Base-by-base conservation (phyloP, 768 basidiomycete species). In the Asterophora lycoperdoides region DNA sequence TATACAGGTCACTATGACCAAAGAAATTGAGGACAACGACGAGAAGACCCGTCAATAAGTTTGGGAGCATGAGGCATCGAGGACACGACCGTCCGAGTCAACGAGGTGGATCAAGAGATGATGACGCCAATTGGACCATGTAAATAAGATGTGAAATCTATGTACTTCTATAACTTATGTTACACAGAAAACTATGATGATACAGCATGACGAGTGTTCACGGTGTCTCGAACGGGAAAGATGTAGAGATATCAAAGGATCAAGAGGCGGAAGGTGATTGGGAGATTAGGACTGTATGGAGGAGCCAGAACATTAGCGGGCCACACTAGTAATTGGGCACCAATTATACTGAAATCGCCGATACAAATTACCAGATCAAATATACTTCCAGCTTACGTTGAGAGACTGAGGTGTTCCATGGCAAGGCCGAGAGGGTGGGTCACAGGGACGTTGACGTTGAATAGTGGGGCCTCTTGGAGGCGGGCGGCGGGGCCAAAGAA, bases 401-500 rank as follows among this genome's bases (percentile, higher is more conserved):
- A 53, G 15, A 59, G 30, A 41, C 68, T 67, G 29, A 84, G 67
- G 17, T 69, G 70, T 60, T 84, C 83, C 78, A 85, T 79, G 7
- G 82, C 83, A 44, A 84, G 66, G 29, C 77, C 78, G 28, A 85
- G 75, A 45, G 83, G 77, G 61, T 85, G 81, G 6, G 72, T 74
- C 4, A 68, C 61, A 9, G 71, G 69, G 9, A 68, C 58, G 48
- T 68, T 67, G 44, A 68, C 68, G 29, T 65, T 69, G 46, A 68
- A 56, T 11, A 68, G 60, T 19, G 67, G 64, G 6, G 64, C 63
- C 23, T 23, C 23, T 6, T 76, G 71, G 6, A 66, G 64, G 47
- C 66, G 64, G 30, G 65, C 71, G 4, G 71, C 68, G 28, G 73
- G 70, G 47, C 82, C 81, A 60, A 93, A 93, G 79, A 91, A 89